Percentiles rank a stretch among this genome's conserved stretches.
phyloP scores from a whole-genome alignment of 2,329 filamentous ascomycete species.

The Penicillium sp. region DNA sequence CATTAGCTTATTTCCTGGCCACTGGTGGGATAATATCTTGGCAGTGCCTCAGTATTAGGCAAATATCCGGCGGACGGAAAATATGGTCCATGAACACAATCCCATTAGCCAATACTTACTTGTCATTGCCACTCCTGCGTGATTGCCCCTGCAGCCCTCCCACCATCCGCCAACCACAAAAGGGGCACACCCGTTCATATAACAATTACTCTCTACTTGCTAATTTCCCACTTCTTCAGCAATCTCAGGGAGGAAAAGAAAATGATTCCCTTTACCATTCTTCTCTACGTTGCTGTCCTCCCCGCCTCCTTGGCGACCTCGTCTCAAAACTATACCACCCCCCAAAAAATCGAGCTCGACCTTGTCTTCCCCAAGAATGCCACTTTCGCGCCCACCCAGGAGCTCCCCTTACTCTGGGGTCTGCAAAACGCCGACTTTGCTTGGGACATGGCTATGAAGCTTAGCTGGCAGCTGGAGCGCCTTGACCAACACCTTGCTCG shows the following conservation, averaged over 20 bases:
- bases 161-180: conserved; percentile 1
- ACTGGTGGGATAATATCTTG: conserved; percentile 1
- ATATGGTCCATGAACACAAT: too few relatives aligned
- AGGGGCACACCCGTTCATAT: not conserved
- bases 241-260: too few relatives aligned
- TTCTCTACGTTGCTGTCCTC: conserved; percentile 1
- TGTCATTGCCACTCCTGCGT: not conserved
- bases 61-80: not conserved
- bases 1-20: not conserved
- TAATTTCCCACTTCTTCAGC: too few relatives aligned
- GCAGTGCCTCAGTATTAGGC: not conserved
- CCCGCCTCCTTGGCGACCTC: too few relatives aligned
- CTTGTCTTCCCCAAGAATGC: conserved; percentile 9
- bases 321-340: too few relatives aligned
- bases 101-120: not conserved
- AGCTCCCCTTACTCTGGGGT: conserved; percentile 8
- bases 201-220: not conserved
- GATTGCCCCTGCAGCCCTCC: not conserved
- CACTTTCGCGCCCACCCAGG: conserved; percentile 1
- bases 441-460: conserved; percentile 2
- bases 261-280: not conserved
- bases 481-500: not conserved
- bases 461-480: conserved; percentile 7
- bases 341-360: conserved; percentile 12
- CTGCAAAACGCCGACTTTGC: conserved; percentile 7